Percentiles rank a stretch among this genome's conserved stretches.
Conservation (phyloP, 441 rosid genomes). For the Aquilaria agallochum region DNA sequence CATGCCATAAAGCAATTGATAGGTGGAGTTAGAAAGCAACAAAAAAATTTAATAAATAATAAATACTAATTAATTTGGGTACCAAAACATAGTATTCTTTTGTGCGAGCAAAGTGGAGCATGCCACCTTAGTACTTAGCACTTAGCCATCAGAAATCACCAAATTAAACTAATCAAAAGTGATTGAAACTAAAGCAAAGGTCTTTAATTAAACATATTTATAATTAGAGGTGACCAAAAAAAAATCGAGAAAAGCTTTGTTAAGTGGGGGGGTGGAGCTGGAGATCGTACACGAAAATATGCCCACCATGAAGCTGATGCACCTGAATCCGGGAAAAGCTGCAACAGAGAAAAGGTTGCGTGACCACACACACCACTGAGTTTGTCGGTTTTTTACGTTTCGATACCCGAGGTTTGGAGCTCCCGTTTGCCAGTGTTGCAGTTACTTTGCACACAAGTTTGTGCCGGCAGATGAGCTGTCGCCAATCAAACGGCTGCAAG, state of each 20-base stretch:
- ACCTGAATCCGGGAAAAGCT: conserved; percentile 18
- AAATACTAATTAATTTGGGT: neutral
- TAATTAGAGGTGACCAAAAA: neutral
- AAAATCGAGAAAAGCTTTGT: neutral
- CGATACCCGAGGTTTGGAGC: too few species aligned
- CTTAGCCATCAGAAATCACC: conserved; percentile 14
- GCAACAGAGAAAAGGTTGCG: conserved; percentile 5
- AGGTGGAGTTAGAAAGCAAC: conserved; percentile 3
- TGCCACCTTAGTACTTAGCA: conserved; percentile 37
- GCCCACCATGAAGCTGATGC: conserved; percentile 20
- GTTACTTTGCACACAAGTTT: neutral
- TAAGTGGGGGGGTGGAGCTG: conserved; percentile 17
- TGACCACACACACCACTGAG: too few species aligned
- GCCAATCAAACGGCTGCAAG: conserved; percentile 21
- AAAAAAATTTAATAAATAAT: too few species aligned
- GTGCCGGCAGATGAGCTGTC: conserved; percentile 17
- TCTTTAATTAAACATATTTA: conserved; percentile 3
- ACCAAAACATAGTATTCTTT: conserved; percentile 14
- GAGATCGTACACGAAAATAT: conserved; percentile 11
- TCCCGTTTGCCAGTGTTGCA: too few species aligned
- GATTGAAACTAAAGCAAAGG: conserved; percentile 1
- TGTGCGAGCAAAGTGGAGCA: conserved; percentile 44
- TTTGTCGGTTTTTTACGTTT: too few species aligned
- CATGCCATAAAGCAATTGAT: neutral
- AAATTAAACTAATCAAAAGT: neutral